Conservation (phyloP, 495 filamentous ascomycete genomes). For the Rusavskia elegans region DNA sequence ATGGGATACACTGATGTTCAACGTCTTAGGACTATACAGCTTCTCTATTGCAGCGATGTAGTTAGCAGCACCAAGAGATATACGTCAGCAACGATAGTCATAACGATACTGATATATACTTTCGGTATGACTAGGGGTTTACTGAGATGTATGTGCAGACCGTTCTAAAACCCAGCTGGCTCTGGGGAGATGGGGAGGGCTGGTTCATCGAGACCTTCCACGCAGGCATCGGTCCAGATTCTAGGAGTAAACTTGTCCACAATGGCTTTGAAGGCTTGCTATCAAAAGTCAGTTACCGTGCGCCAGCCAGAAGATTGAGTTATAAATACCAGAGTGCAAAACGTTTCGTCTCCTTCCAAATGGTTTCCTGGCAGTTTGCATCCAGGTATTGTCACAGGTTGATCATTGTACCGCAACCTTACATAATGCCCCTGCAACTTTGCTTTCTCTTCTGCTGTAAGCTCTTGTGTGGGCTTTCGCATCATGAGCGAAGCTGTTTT, state of each 20-base stretch:
- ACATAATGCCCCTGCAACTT: constrained; percentile 66
- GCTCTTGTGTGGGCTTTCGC: constrained; percentile 30
- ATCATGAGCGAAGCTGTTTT: background rate
- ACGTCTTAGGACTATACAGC: no score
- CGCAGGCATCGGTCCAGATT: constrained; percentile 62
- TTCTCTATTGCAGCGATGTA: no score
- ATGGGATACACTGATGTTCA: no score
- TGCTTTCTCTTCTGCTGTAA: constrained; percentile 32
- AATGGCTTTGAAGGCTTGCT: constrained; percentile 81
- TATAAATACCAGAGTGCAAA: constrained; percentile 67
- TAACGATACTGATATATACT: no score
- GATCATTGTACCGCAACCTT: constrained; percentile 87
- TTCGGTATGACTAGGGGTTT: no score
- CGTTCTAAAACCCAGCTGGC: background rate
- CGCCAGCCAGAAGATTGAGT: background rate
- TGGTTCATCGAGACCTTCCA: constrained; percentile 39
- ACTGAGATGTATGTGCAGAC: no score
- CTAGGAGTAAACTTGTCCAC: constrained; percentile 75
- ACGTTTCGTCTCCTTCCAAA: constrained; percentile 72
- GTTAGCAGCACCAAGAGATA: no score
- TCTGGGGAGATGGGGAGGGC: constrained; percentile 24
- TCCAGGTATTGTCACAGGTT: constrained; percentile 61
- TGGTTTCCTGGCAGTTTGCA: constrained; percentile 68
- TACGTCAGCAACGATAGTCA: no score
- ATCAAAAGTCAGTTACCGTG: background rate